Percentiles rank a stretch among this genome's conserved stretches.
These are phyloP conservation scores for Noccaea caerulescens DNA, from an alignment of 345 rosid species.

Conservation along the genomic window DNA sequence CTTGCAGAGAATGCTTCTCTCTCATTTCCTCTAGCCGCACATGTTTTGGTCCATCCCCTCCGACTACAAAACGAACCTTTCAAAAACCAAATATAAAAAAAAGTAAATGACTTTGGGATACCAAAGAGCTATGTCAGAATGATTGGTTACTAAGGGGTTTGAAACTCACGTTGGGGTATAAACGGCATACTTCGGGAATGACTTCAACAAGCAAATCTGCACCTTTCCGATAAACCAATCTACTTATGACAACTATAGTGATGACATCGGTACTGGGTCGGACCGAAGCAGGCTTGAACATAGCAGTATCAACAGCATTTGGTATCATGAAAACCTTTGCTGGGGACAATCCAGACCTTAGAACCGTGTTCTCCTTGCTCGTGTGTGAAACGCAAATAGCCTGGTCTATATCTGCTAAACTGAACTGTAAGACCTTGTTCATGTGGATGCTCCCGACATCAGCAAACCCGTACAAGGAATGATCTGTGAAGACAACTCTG, in stretches of 20 bases:
- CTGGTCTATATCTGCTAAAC: slow-evolving; percentile 92
- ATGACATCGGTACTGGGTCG: slow-evolving; percentile 63
- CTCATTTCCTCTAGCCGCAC: slow-evolving; percentile 95
- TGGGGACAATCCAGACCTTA: slow-evolving; percentile 85
- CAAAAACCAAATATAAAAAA: slow-evolving; percentile 21
- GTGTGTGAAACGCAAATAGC: slow-evolving; percentile 97
- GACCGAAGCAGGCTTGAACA: slow-evolving; percentile 80
- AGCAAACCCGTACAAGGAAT: slow-evolving; percentile 90
- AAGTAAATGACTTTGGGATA: slow-evolving; percentile 4
- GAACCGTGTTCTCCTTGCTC: slow-evolving; percentile 93
- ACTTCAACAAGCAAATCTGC: slow-evolving; percentile 97
- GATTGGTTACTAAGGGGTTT: neutral
- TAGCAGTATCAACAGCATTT: slow-evolving; percentile 98
- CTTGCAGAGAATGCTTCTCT: slow-evolving; percentile 95
- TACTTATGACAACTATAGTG: slow-evolving; percentile 86
- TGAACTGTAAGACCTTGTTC: slow-evolving; percentile 95
- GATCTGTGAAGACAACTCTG: slow-evolving; percentile 91
- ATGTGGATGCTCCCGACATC: slow-evolving; percentile 97
- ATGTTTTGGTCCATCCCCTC: slow-evolving; percentile 96
- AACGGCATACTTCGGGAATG: slow-evolving; percentile 82
- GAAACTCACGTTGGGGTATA: slow-evolving; percentile 74
- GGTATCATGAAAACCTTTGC: slow-evolving; percentile 87
- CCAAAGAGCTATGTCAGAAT: neutral
- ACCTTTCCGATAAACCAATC: slow-evolving; percentile 94
- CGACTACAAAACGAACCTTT: slow-evolving; percentile 88